Conservation (phyloP, 768 basidiomycete species). For the Panellus pusillus region DNA sequence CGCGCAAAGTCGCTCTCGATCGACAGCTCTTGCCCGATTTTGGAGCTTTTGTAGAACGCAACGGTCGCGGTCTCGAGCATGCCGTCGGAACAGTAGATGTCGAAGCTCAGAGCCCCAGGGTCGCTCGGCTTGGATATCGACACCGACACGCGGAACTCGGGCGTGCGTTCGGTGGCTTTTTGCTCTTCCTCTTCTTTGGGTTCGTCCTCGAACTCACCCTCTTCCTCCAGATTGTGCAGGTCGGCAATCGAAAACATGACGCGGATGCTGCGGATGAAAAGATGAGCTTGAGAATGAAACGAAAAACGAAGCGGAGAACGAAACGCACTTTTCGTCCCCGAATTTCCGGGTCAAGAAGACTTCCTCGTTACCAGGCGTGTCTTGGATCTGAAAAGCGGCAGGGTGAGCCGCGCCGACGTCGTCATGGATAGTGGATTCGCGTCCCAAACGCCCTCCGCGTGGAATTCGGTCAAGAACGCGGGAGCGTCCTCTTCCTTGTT, state of each 20-base stretch:
- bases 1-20: slow-evolving; percentile 95
- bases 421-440: slow-evolving; percentile 41
- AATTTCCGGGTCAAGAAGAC: slow-evolving; percentile 77
- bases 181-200: slow-evolving; percentile 23
- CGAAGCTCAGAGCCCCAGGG: slow-evolving; percentile 72
- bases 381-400: slow-evolving; percentile 53
- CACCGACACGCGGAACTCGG: slow-evolving; percentile 78
- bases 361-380: slow-evolving; percentile 75
- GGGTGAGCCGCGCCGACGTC: background rate
- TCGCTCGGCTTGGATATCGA: slow-evolving; percentile 74
- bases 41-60: slow-evolving; percentile 73
- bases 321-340: slow-evolving; percentile 82
- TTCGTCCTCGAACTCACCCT: slow-evolving; percentile 32
- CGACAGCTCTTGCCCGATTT: slow-evolving; percentile 73
- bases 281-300: background rate
- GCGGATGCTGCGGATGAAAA: slow-evolving; percentile 58
- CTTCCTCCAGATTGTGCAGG: slow-evolving; percentile 51
- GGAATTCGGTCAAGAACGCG: slow-evolving; percentile 77
- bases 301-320: background rate
- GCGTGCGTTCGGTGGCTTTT: slow-evolving; percentile 34
- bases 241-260: slow-evolving; percentile 94
- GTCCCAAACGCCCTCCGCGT: slow-evolving; percentile 72
- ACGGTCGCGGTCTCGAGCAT: slow-evolving; percentile 82
- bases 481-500: slow-evolving; percentile 48
- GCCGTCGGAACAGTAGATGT: slow-evolving; percentile 77